Evolutionary conservation across 306 rosid genomes (phyloP), one percentile per base, ranked within the genome.

Genomic region (Prunus mongolica): DNA sequence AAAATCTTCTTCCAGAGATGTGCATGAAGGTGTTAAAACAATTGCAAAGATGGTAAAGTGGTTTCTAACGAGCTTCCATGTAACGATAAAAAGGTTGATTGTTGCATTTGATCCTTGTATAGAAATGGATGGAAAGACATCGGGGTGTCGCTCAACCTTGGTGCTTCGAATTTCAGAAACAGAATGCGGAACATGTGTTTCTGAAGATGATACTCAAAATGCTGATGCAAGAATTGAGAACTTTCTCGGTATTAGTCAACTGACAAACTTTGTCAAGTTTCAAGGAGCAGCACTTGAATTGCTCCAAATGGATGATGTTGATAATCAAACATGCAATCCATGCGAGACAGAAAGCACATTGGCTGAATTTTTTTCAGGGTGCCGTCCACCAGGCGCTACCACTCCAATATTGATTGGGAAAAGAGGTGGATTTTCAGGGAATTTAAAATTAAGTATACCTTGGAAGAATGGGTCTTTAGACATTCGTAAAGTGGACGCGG

Each of bases 401-500:
- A 84, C 84, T 79, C 89, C 92, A 30, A 62, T 95, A 83, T 50
- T 95, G 82, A 85, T 87, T 5, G 98, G 98, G 71, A 84, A 81
- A 61, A 84, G 78, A 56, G 92, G 89, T 38, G 97, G 97, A 84
- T 88, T 95, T 90, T 89, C 92, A 69, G 98, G 98, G 71, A 91
- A 80, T 86, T 66, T 95, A 76, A 90, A 89, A 82, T 82, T 92
- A 84, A 88, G 84, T 78, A 89, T 95, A 76, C 98, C 97, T 77
- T 90, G 97, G 98, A 92, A 86, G 86, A 91, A 91, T 85, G 97
- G 97, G 62, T 95, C 97, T 75, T 84, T 95, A 77, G 98, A 95
- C 85, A 84, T 88, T 76, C 73, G 87, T 63, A 89, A 80, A 86
- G 92, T 95, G 77, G 98, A 95, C 79, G 97, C 92, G 49, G 96